These are phyloP conservation scores for Termitomyces bulborhizus DNA, from an alignment of 768 basidiomycete species.

Conservation along the genomic window DNA sequence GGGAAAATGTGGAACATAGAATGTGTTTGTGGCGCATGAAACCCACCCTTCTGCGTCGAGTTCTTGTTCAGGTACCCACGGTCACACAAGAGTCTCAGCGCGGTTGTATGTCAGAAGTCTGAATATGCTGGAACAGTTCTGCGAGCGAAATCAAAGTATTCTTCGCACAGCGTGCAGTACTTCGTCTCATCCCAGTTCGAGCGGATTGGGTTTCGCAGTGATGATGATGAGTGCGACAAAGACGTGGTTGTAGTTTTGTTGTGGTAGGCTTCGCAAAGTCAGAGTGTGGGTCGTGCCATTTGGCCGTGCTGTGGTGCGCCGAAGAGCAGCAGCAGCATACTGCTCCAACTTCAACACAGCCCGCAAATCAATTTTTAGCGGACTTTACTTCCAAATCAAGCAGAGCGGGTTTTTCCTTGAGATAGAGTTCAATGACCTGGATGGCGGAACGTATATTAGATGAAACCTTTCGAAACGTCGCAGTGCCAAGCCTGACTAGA, in stretches of 20 bases:
- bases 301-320: neutral
- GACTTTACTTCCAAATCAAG: too few species aligned
- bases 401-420: too few species aligned
- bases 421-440: too few species aligned
- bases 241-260: neutral
- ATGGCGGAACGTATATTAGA: too few species aligned
- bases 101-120: slow-evolving; percentile 2
- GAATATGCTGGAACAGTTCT: neutral
- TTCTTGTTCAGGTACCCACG: slow-evolving; percentile 6
- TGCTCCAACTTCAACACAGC: too few species aligned
- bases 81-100: slow-evolving; percentile 2
- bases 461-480: too few species aligned
- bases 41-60: slow-evolving; percentile 6
- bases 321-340: too few species aligned
- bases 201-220: neutral
- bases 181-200: neutral
- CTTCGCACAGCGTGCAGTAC: slow-evolving; percentile 3
- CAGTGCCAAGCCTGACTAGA: too few species aligned
- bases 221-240: neutral
- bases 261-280: neutral
- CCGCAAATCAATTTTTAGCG: too few species aligned
- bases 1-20: neutral
- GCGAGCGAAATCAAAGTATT: neutral
- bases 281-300: neutral
- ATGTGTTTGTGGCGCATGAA: neutral